These are phyloP conservation scores for Crithidia brevicula DNA, from an alignment of 208 protist species.

Conservation along the genomic window DNA sequence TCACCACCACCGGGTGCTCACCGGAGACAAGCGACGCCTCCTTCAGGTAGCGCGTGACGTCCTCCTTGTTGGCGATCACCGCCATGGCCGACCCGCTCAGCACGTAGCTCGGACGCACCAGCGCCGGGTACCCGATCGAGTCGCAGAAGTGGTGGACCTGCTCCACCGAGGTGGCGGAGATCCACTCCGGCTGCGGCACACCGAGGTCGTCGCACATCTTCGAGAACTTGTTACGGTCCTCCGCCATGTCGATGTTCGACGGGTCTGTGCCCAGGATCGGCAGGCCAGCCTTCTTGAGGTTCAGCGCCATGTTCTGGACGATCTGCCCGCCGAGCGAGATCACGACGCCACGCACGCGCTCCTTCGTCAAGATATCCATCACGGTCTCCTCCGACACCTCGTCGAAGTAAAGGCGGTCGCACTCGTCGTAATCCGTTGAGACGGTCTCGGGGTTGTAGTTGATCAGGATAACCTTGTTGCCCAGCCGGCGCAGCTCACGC, in stretches of 20 bases:
- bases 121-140: constrained; percentile 93
- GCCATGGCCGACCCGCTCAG: constrained; percentile 97
- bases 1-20: constrained; percentile 96
- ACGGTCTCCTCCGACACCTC: constrained; percentile 97
- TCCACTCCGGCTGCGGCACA: constrained; percentile 98
- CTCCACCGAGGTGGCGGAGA: constrained; percentile 88
- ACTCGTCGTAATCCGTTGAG: constrained; percentile 98
- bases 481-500: constrained; percentile 93
- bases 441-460: constrained; percentile 99
- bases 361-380: constrained; percentile 96
- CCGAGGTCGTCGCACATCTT: constrained; percentile 93
- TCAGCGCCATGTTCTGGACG: constrained; percentile 98
- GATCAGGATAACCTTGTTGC: constrained; percentile 97
- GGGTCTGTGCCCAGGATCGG: constrained; percentile 97
- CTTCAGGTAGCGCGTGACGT: constrained; percentile 94
- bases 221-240: constrained; percentile 97
- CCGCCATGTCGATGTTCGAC: constrained; percentile 96
- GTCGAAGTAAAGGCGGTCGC: constrained; percentile 99
- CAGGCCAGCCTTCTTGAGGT: constrained; percentile 87
- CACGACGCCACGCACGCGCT: constrained; percentile 93
- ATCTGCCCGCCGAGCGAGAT: constrained; percentile 98
- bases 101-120: constrained; percentile 98
- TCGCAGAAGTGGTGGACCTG: constrained; percentile 93
- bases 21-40: constrained; percentile 91
- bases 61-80: constrained; percentile 92